Percentiles rank a stretch among this genome's conserved stretches.
phyloP scores from a whole-genome alignment of 2,329 filamentous ascomycete species.

The Aspergillus sojae region DNA sequence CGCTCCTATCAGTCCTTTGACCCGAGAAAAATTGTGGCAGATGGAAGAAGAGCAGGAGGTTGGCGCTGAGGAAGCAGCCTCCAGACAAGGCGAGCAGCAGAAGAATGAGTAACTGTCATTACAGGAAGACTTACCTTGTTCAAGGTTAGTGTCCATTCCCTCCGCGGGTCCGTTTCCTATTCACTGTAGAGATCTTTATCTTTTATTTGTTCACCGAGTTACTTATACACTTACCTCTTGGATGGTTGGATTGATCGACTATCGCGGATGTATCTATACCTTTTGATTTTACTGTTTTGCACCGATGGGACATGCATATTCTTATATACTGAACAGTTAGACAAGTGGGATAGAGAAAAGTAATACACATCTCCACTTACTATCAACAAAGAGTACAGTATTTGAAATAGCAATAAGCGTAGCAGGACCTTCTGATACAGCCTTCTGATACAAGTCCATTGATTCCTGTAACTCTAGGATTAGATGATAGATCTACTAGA shows the following conservation, averaged over 20 bases:
- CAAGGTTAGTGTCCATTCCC: background rate
- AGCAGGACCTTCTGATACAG: background rate
- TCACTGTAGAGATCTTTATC: slow-evolving; percentile 9
- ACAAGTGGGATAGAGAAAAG: slow-evolving; percentile 19
- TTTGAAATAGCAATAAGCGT: background rate
- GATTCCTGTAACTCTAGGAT: background rate
- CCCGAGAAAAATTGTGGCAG: slow-evolving; percentile 56
- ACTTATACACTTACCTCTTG: slow-evolving; percentile 10
- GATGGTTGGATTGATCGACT: slow-evolving; percentile 9
- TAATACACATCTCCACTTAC: slow-evolving; percentile 18
- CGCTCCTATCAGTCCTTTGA: slow-evolving; percentile 38
- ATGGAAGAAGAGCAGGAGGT: slow-evolving; percentile 40
- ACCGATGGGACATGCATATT: background rate
- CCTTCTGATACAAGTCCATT: background rate
- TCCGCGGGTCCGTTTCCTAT: background rate
- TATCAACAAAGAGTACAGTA: background rate
- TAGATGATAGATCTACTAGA: background rate
- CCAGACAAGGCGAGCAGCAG: background rate
- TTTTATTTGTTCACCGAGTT: slow-evolving; percentile 9
- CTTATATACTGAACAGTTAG: slow-evolving; percentile 6
- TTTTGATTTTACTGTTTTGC: slow-evolving; percentile 5
- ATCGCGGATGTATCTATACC: slow-evolving; percentile 18
- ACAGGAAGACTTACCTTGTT: background rate
- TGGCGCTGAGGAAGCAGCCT: slow-evolving; percentile 34
- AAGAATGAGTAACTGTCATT: slow-evolving; percentile 6